phyloP scores from a whole-genome alignment of 495 filamentous ascomycete genomes.

The Poronia punctata region DNA sequence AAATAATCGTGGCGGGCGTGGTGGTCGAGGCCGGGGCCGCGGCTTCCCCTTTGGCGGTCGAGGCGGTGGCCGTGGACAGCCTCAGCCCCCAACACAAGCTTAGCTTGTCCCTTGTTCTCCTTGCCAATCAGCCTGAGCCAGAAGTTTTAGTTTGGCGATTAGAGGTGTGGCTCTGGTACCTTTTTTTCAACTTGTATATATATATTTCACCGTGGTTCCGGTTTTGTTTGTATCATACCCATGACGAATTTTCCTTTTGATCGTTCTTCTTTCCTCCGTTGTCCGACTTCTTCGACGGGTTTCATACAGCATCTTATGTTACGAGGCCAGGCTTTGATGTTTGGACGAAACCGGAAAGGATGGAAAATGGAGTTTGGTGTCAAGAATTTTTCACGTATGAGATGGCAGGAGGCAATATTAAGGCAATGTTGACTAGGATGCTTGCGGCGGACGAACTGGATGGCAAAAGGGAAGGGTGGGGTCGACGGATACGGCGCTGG shows the following conservation, averaged over 20 bases:
- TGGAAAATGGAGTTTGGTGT: conserved; percentile 24
- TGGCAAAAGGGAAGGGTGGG: conserved; percentile 14
- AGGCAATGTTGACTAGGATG: conserved; percentile 8
- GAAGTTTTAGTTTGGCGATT: background rate
- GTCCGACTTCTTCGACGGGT: conserved; percentile 16
- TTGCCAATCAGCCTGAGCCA: background rate
- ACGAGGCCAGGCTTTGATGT: conserved; percentile 18
- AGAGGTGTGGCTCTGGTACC: background rate
- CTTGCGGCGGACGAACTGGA: conserved; percentile 12
- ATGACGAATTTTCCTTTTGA: conserved; percentile 18
- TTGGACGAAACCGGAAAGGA: conserved; percentile 17
- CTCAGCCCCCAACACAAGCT: conserved; percentile 24
- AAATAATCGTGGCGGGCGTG: conserved; percentile 31
- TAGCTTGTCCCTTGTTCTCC: conserved; percentile 8
- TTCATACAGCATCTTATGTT: conserved; percentile 18
- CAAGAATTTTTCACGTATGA: conserved; percentile 9
- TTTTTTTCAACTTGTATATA: conserved; percentile 25
- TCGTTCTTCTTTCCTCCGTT: conserved; percentile 15
- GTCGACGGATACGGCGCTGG: background rate
- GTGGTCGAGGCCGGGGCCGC: conserved; percentile 31
- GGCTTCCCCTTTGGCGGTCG: conserved; percentile 34
- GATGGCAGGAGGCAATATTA: conserved; percentile 14
- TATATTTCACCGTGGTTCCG: conserved; percentile 19
- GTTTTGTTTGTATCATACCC: conserved; percentile 29
- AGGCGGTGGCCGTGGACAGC: conserved; percentile 37